Evolutionary conservation across 1,139 yeast genomes (phyloP).

Genomic region (Kurtzmaniella natalensis): DNA sequence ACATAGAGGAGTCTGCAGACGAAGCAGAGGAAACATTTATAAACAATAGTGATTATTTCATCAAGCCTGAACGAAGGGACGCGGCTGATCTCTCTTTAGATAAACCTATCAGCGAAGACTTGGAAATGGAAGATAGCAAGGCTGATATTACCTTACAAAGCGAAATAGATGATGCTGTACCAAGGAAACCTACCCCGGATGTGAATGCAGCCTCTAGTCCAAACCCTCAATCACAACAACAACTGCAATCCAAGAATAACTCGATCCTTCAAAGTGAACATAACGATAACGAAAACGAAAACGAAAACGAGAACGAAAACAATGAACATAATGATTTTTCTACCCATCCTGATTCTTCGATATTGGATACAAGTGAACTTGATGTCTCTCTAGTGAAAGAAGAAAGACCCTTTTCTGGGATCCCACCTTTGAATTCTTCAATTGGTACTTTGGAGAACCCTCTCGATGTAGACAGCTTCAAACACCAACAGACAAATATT

Average conservation of each 20-base stretch:
- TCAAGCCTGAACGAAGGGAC: no score
- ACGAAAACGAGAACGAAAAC: conserved; percentile 4
- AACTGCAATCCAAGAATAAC: not conserved
- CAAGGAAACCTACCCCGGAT: no score
- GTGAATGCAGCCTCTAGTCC: not conserved
- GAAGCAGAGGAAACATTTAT: conserved; percentile 29
- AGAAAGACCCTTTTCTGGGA: not conserved
- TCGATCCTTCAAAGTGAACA: not conserved
- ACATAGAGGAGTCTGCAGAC: conserved; percentile 8
- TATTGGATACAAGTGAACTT: not conserved
- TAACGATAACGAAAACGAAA: conserved; percentile 3
- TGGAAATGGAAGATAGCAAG: not conserved
- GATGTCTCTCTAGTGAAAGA: conserved; percentile 2
- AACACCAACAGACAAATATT: conserved; percentile 27
- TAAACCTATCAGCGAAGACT: not conserved
- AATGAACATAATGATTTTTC: conserved; percentile 7
- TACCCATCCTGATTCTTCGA: not conserved
- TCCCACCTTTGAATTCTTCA: not conserved
- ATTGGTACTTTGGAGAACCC: conserved; percentile 5
- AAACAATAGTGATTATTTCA: conserved; percentile 36
- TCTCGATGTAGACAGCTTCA: conserved; percentile 17
- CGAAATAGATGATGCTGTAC: no score
- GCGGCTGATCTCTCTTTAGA: no score
- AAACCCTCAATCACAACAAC: not conserved
- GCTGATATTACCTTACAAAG: no score